phyloP scores from a whole-genome alignment of 2,329 filamentous ascomycete species.

The Botryotinia calthae region DNA sequence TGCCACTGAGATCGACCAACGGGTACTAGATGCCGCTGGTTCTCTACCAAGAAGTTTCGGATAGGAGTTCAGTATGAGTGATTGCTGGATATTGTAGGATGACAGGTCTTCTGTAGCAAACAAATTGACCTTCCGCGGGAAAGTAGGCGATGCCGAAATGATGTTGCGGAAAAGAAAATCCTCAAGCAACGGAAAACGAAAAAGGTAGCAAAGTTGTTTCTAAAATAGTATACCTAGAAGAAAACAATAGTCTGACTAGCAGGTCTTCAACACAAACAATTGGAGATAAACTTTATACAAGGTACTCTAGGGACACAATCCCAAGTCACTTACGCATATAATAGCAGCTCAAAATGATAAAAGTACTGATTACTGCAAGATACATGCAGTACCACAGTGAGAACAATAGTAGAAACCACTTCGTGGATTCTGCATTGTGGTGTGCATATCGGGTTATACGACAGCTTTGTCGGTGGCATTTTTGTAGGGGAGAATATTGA shows the following conservation, averaged over 20 bases:
- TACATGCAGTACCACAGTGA: conserved; percentile 14
- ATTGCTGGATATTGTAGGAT: neutral
- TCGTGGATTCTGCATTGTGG: conserved; percentile 11
- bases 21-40: neutral
- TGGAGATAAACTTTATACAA: neutral
- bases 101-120: neutral
- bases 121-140: neutral
- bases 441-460: conserved; percentile 19
- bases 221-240: neutral
- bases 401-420: conserved; percentile 3
- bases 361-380: conserved; percentile 13
- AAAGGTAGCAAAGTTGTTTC: neutral
- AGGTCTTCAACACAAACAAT: neutral
- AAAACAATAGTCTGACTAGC: neutral
- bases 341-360: neutral
- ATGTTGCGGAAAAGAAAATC: neutral
- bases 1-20: neutral
- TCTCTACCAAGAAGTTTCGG: neutral
- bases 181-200: neutral
- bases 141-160: neutral
- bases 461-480: conserved; percentile 14
- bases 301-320: neutral
- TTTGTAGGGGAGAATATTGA: conserved; percentile 2
- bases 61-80: neutral
- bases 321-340: neutral